Percentiles rank a stretch among this genome's conserved stretches.
Evolutionary conservation across 2,329 filamentous ascomycete genomes (phyloP).

Genomic region (Didymella lethalis): DNA sequence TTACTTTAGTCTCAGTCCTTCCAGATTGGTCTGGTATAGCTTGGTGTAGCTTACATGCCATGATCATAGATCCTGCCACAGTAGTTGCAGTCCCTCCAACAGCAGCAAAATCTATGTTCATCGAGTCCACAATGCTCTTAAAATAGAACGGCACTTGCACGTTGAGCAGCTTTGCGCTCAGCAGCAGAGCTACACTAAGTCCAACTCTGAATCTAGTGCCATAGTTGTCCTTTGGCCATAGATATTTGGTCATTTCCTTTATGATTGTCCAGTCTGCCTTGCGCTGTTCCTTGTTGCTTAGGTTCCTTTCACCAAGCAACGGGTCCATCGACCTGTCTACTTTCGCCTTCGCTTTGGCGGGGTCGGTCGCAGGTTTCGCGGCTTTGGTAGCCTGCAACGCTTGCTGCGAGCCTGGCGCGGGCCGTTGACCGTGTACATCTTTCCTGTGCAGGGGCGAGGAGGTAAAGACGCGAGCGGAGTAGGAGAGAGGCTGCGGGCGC

Average conservation of each 20-base stretch:
- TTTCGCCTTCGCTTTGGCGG: slow-evolving; percentile 33
- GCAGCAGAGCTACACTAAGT: slow-evolving; percentile 80
- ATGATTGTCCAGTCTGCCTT: slow-evolving; percentile 99
- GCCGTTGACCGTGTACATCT: slow-evolving; percentile 50
- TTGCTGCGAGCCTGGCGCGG: slow-evolving; percentile 36
- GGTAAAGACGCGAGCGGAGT: slow-evolving; percentile 53
- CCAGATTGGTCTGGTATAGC: slow-evolving; percentile 11
- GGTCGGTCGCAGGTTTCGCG: slow-evolving; percentile 31
- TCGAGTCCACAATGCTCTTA: slow-evolving; percentile 95
- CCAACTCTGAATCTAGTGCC: slow-evolving; percentile 85
- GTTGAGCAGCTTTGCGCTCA: slow-evolving; percentile 91
- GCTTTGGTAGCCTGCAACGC: slow-evolving; percentile 27
- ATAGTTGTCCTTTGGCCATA: slow-evolving; percentile 91
- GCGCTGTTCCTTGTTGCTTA: slow-evolving; percentile 83
- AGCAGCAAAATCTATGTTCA: slow-evolving; percentile 93
- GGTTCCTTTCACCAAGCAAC: slow-evolving; percentile 69
- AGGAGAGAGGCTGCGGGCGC: slow-evolving; percentile 31
- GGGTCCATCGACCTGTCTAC: slow-evolving; percentile 42
- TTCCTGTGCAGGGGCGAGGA: slow-evolving; percentile 55
- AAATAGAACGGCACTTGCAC: slow-evolving; percentile 99
- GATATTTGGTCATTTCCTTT: slow-evolving; percentile 93
- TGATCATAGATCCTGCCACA: slow-evolving; percentile 88
- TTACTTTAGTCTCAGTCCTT: slow-evolving; percentile 27
- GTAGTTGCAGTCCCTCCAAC: slow-evolving; percentile 88
- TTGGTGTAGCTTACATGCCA: slow-evolving; percentile 70